A percentile compares a stretch with the other conserved stretches of the same genome.
These are phyloP conservation scores for Dictyostelium citrinum DNA, from an alignment of 78 protist species.

Conservation along the genomic window DNA sequence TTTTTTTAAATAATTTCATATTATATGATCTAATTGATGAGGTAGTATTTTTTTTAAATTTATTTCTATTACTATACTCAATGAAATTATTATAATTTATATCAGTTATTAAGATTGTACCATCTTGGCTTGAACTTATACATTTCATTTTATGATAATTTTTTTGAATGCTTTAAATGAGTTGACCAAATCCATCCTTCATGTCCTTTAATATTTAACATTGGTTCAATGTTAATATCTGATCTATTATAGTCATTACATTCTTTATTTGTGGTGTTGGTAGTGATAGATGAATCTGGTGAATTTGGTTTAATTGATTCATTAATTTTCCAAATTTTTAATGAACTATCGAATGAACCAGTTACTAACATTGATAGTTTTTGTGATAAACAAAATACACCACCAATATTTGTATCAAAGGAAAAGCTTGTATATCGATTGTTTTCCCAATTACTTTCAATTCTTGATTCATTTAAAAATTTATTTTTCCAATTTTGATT, in stretches of 20 bases:
- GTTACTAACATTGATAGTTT: neutral
- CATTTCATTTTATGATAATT: neutral
- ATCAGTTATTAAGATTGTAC: neutral
- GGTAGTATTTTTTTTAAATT: neutral
- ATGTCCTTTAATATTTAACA: slow-evolving; percentile 1
- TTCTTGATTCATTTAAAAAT: neutral
- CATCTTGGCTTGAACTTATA: slow-evolving; percentile 38
- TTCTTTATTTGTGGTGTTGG: neutral
- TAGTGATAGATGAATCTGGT: neutral
- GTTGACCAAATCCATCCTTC: slow-evolving; percentile 37
- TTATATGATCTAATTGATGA: neutral
- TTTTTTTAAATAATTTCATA: neutral
- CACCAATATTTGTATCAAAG: slow-evolving; percentile 13
- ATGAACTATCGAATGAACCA: slow-evolving; percentile 2
- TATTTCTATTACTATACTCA: neutral
- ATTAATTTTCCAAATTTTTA: slow-evolving; percentile 16
- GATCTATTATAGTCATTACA: neutral
- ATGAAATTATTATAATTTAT: neutral
- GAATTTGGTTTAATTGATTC: neutral
- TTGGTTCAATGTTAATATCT: neutral
- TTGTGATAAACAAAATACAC: slow-evolving; percentile 34
- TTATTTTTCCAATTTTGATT: slow-evolving; percentile 7
- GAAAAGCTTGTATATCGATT: neutral
- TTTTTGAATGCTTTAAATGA: neutral
- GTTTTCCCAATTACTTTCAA: slow-evolving; percentile 23